Base-by-base conservation (phyloP, 345 rosid genomes). In the Anastatica hierochuntica region DNA sequence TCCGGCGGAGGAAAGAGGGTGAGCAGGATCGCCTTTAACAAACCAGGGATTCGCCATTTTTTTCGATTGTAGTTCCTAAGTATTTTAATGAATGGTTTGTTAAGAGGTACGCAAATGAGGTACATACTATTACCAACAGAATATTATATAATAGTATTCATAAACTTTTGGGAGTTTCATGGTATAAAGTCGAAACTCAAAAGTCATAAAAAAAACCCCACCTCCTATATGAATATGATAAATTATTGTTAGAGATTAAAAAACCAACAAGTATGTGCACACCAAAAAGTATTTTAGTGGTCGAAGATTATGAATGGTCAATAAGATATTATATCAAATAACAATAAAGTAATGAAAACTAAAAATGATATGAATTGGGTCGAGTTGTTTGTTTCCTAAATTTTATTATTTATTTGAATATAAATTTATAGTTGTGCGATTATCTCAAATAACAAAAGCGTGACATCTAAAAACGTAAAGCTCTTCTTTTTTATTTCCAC, bases 391-490 rank as follows among this genome's bases (percentile, higher is more conserved):
- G 70, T 57, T 50, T 57, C 46, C 43, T 18, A 17, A 53, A 24
- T 20, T 31, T 6, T 7, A 49, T 6, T 2, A 29, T 4, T 2
- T 1, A 10, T 7, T 33, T 23, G 35, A 39, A 36, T 31, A 3
- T 7, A 49, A 14, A 2, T 3, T 14, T 58, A 14, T 58, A 42
- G 60, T 65, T 41, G 70, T 49, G 53, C 46, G 47, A 65, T 65
- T 57, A 49, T 56, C 63, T 64, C 64, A 49, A 29, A 65, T 57
- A 65, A 41, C 63, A 41, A 57, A 65, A 65, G 63, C 70, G 63
- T 65, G 70, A 65, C 64, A 66, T 57, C 47, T 65, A 58, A 57
- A 65, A 58, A n/a, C 60, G 70, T 51, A 66, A 24, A 48, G n/a
- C n/a, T n/a, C n/a, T n/a, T n/a, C n/a, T n/a, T 38, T 57, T 43